Base-by-base conservation (phyloP, 192 early-diverging fungal species). In the Backusella liffmaniae region DNA sequence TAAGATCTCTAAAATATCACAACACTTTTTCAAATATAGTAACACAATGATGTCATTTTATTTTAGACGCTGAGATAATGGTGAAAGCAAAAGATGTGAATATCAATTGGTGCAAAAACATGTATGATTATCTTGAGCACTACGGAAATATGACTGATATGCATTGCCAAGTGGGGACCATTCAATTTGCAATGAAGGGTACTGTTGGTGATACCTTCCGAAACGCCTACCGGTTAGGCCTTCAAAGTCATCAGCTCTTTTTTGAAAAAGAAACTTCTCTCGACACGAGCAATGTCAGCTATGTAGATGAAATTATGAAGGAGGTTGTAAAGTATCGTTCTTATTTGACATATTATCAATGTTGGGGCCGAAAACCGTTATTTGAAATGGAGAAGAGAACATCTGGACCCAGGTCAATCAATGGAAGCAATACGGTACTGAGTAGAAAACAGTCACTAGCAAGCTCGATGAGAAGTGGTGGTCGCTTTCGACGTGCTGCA, bases 141-240 rank as follows among this genome's bases (percentile, higher is more conserved):
- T n/a, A 41, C 29, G 73, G 73, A 15, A 39, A 67, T 1, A 74
- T 74, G 73, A 46, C 73, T 1, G 73, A 74, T 34, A 42, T 74
- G 29, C 73, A 74, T 30, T 30, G 62, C 16, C 39, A 66, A n/a
- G 41, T 67, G 23, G 18, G 30, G 15, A 29, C 62, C 32, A 9
- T 74, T 32, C 35, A 39, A 46, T 62, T 74, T 12, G 73, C 42
- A 49, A 46, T 36, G n/a, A 2, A 32, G 3, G 62, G 65, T 12
- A 16, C 73, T 18, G 16, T 67, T n/a, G 73, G 59, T 8, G 21
- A 66, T 7, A 74, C 66, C 34, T 37, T 67, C 13, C 26, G 29
- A 42, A 49, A 41, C 26, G 41, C 39, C 4, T 39, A 32, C 26
- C 39, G 44, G 18, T 44, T 30, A 5, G 44, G 5, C 15, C 42